phyloP scores from a whole-genome alignment of 805 yeast genomes.

The Starmerella stigmatis region DNA sequence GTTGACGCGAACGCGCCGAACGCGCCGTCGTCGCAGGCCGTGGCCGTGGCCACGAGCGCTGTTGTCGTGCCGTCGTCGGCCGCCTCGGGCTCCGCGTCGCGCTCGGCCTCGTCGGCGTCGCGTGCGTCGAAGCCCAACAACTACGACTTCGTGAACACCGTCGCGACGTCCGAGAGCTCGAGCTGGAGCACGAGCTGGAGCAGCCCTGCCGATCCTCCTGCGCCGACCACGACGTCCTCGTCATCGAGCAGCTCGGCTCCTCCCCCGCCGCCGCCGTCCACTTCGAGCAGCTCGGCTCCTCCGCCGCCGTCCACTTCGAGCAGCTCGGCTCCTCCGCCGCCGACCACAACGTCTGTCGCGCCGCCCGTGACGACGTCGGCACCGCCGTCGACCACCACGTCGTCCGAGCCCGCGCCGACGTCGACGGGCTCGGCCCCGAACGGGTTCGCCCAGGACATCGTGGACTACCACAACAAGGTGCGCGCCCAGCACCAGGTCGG shows the following conservation, averaged over 20 bases:
- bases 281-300: conserved; percentile 20
- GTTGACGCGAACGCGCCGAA: conserved; percentile 13
- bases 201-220: conserved; percentile 1
- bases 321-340: conserved; percentile 18
- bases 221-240: conserved; percentile 16
- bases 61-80: not conserved
- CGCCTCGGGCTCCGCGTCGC: not conserved
- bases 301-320: conserved; percentile 20
- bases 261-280: conserved; percentile 21
- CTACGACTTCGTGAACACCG: not conserved
- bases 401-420: conserved; percentile 22
- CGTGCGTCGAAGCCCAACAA: not conserved
- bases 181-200: conserved; percentile 3
- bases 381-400: conserved; percentile 17
- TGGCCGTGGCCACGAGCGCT: not conserved
- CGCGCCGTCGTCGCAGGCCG: not conserved
- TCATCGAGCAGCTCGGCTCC: conserved; percentile 13
- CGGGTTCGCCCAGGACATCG: conserved; percentile 30
- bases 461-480: conserved; percentile 51
- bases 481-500: conserved; percentile 46
- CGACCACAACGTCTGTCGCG: conserved; percentile 19
- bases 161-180: too few relatives aligned
- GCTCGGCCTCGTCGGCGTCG: not conserved
- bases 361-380: conserved; percentile 20
- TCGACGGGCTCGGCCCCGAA: conserved; percentile 17